Conservation (phyloP, 192 early-diverging fungal genomes). For the Rhizoclosmatium sp. region DNA sequence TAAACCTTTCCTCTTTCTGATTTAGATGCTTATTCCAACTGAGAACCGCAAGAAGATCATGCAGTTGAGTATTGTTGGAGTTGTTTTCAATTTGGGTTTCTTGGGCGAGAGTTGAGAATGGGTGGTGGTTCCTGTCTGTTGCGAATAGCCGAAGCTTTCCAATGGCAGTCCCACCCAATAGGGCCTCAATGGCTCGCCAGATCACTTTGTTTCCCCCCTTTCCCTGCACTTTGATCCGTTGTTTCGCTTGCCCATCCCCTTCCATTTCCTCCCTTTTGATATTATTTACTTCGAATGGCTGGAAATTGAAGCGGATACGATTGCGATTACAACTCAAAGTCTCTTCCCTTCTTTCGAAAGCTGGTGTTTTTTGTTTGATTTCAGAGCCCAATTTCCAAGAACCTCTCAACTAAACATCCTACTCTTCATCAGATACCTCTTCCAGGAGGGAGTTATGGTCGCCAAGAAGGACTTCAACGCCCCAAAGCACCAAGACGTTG, state of each 20-base stretch:
- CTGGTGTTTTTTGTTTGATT: no score
- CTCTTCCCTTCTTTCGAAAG: no score
- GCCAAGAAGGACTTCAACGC: slow-evolving; percentile 99
- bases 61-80: slow-evolving; percentile 62
- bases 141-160: background rate
- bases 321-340: no score
- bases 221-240: background rate
- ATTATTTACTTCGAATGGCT: background rate
- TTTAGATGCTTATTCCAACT: slow-evolving; percentile 96
- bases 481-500: slow-evolving; percentile 93
- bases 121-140: background rate
- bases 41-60: slow-evolving; percentile 96
- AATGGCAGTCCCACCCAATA: slow-evolving; percentile 12
- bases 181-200: slow-evolving; percentile 17
- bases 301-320: no score
- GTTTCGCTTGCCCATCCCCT: background rate
- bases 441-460: slow-evolving; percentile 94
- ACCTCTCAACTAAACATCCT: no score
- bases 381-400: no score
- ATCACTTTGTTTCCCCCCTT: background rate
- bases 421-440: slow-evolving; percentile 31
- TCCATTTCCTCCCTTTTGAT: slow-evolving; percentile 1
- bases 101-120: slow-evolving; percentile 37
- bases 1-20: background rate
- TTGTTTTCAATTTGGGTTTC: slow-evolving; percentile 1